Base-by-base conservation (phyloP, 2,329 filamentous ascomycete species). In the Exophiala spinifera region DNA sequence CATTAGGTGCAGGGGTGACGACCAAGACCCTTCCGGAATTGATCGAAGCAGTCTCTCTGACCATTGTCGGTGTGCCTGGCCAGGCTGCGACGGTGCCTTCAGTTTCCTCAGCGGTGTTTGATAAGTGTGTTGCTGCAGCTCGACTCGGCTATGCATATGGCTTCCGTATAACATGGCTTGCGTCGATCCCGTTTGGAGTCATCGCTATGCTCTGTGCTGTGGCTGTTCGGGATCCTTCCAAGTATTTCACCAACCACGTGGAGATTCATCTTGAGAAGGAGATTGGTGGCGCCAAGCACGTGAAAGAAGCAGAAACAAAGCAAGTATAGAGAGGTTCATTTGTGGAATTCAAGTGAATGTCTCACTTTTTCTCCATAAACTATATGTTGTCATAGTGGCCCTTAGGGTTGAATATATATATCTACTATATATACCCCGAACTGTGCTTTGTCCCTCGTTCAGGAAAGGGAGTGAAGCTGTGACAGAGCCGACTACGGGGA, bases 221-320 rank as follows among this genome's bases (percentile, higher is more conserved):
- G 37, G 56, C 56, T 1, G 56, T 58, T 15, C 21, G 39, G 21
- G 56, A 58, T 46, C 56, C 56, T 34, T 58, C 56, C 11, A 60
- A 60, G 48, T 55, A 57, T 20, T 60, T 60, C 48, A 55, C 53
- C 3, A 60, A 57, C 28, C 53, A 60, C 34, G 53, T 60, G 11
- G 53, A 60, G 15, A 4, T 56, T 39, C 53, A 60, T 23, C 40
- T 58, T 5, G 56, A 58, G 21, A 58, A 58, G 48, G 56, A 58
- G 21, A 55, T 58, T 17, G 52, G 51, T 21, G 51, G 46, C 14
- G 10, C 13, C 10, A 31, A 39, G 25, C 39, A 47, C 5, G n/a
- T 25, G 17, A 43, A 43, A 20, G 46, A 57, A 6, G 36, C 2
- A 10, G 36, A 39, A 19, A 10, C 4, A 17, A 39, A 39, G 36